Conservation (phyloP, 306 rosid genomes). For the Malus sieversii region DNA sequence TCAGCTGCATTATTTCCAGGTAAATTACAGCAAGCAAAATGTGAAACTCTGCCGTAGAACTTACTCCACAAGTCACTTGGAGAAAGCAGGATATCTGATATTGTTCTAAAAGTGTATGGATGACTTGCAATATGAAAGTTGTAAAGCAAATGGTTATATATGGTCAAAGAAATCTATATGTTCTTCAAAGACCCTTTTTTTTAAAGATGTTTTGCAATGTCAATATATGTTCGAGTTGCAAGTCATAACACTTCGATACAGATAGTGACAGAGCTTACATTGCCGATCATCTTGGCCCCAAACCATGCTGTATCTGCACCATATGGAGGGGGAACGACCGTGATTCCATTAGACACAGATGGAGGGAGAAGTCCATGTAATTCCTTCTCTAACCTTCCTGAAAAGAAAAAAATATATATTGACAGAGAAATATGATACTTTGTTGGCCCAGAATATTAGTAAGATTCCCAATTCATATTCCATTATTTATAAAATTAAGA, state of each 20-base stretch:
- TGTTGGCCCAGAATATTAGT: neutral
- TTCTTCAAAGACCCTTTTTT: too few species aligned
- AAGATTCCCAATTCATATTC: conserved; percentile 10
- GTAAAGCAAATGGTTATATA: too few species aligned
- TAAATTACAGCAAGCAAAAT: conserved; percentile 5
- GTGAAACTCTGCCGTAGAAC: neutral
- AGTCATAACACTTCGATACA: neutral
- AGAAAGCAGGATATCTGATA: neutral
- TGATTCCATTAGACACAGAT: conserved; percentile 41
- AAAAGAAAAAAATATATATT: too few species aligned
- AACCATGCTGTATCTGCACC: conserved; percentile 85
- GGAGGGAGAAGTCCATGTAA: conserved; percentile 54
- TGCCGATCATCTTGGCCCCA: conserved; percentile 79
- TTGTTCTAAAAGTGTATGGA: neutral
- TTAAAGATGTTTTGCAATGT: neutral
- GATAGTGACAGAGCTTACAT: conserved; percentile 38
- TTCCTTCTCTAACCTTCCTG: conserved; percentile 64
- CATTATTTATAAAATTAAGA: neutral
- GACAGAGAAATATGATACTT: too few species aligned
- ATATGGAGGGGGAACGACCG: conserved; percentile 63
- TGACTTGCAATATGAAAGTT: neutral
- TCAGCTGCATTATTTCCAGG: conserved; percentile 39
- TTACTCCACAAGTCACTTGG: neutral
- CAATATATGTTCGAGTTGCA: neutral
- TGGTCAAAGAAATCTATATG: too few species aligned